Evolutionary conservation across 2,329 filamentous ascomycete genomes (phyloP), one percentile per base, ranked within the genome.

Genomic region (Venturiaceae sp.): DNA sequence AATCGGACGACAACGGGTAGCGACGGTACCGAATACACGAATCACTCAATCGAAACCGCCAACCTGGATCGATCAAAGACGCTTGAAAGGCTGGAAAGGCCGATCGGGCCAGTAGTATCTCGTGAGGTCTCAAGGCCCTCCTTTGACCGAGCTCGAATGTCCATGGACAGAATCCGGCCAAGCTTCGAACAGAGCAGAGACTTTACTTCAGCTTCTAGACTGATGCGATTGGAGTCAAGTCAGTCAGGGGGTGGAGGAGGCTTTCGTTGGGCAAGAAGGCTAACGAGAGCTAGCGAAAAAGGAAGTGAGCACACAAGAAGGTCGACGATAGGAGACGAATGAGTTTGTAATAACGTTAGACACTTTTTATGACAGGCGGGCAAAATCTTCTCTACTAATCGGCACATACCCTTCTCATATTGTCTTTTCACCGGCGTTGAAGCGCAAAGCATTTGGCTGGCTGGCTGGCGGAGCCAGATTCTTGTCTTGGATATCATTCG

Each of bases 161-260:
- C 90, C 0, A 92, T 95, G 83, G 94, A 97, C 68, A 84, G 87
- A 28, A 83, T 90, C 19, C 81, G 91, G 64, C 82, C 87, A 11
- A 92, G 88, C 71, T 96, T 90, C 69, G 92, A 96, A 73, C 84
- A 84, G 37, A 94, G 86, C 71, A 88, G 85, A 66, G 94, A 97
- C 66, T 96, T 96, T 68, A 96, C 92, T 0, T 92, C 88, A 30
- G 92, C 92, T 14, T 90, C 90, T 37, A 85, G 92, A 69, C 75
- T 99, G 64, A 86, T 86, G 53, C 82, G 91, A 62, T 83, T 96
- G 63, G 94, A 96, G 34, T 47, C 36, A n/a, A 57, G 55, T 50
- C 55, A 57, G 44, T 57, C 55, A 11, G 30, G 55, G 8, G 11
- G 21, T 19, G 30, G 55, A 8, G 30, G 34, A 21, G 55, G 55